Conservation (phyloP, 768 basidiomycete species). For the Termitomyces sp. region DNA sequence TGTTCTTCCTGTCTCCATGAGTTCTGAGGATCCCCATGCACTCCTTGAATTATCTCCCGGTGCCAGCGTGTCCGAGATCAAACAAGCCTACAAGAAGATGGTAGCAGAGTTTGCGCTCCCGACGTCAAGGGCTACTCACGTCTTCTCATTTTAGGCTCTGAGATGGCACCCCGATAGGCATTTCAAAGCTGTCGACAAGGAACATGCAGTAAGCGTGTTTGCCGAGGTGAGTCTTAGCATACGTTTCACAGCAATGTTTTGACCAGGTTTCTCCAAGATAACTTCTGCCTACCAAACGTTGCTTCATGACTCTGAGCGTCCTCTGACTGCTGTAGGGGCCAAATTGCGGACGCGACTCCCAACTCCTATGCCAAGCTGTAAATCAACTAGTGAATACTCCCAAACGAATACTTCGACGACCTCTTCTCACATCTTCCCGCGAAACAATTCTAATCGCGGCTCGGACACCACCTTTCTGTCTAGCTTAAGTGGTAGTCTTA, state of each 20-base stretch:
- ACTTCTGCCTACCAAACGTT: conserved; percentile 55
- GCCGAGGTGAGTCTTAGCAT: conserved; percentile 42
- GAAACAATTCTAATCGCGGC: conserved; percentile 18
- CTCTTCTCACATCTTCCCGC: conserved; percentile 23
- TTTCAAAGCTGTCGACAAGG: conserved; percentile 47
- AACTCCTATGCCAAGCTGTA: conserved; percentile 16
- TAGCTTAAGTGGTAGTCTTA: conserved; percentile 21
- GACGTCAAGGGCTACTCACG: conserved; percentile 15
- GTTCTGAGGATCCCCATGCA: conserved; percentile 36
- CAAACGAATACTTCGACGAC: conserved; percentile 20
- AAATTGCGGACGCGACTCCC: conserved; percentile 8
- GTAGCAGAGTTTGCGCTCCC: conserved; percentile 32
- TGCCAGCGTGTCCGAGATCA: conserved; percentile 39
- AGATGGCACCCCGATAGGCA: conserved; percentile 71
- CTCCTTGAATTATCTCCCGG: conserved; percentile 43
- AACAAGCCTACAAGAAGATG: conserved; percentile 57
- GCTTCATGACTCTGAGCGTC: conserved; percentile 34
- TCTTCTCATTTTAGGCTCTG: conserved; percentile 44
- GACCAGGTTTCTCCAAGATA: conserved; percentile 31
- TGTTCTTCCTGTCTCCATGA: conserved; percentile 16
- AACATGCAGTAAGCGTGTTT: conserved; percentile 52
- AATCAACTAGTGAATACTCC: conserved; percentile 18
- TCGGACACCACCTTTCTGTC: conserved; percentile 28
- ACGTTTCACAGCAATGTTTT: background rate
- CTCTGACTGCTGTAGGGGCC: conserved; percentile 10